Percentiles rank a stretch among this genome's conserved stretches.
Evolutionary conservation across 1,284 basidiomycete species (phyloP).

Genomic region (Puccinia horiana): DNA sequence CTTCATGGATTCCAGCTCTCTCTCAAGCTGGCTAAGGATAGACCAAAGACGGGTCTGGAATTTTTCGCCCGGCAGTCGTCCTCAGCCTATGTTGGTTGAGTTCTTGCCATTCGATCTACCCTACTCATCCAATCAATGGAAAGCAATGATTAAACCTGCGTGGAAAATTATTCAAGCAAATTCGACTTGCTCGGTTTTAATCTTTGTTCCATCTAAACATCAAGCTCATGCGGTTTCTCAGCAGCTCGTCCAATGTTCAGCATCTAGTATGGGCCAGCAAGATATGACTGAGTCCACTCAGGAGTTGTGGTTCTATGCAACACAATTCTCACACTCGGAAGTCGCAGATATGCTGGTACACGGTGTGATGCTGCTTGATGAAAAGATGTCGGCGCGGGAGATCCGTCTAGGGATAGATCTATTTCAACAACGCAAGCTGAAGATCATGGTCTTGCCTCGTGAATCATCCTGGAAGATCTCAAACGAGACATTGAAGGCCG

Average conservation of each 20-base stretch:
- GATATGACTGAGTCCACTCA: slow-evolving; percentile 32
- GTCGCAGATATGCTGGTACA: slow-evolving; percentile 77
- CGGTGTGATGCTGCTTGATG: slow-evolving; percentile 84
- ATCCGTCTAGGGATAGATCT: slow-evolving; percentile 77
- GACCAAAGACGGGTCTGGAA: slow-evolving; percentile 69
- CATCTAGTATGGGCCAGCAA: slow-evolving; percentile 63
- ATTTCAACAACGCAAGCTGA: slow-evolving; percentile 76
- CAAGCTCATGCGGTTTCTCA: slow-evolving; percentile 76
- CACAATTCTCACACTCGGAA: slow-evolving; percentile 67
- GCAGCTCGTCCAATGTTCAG: slow-evolving; percentile 87
- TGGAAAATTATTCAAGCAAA: slow-evolving; percentile 63
- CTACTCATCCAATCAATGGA: slow-evolving; percentile 82
- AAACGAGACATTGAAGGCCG: slow-evolving; percentile 74
- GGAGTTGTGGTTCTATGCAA: slow-evolving; percentile 65
- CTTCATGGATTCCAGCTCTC: slow-evolving; percentile 74
- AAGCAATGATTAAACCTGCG: slow-evolving; percentile 87
- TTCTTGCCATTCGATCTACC: slow-evolving; percentile 81
- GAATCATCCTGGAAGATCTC: slow-evolving; percentile 72
- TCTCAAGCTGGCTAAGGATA: slow-evolving; percentile 82
- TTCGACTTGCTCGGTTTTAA: slow-evolving; percentile 66
- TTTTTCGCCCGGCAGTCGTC: slow-evolving; percentile 80
- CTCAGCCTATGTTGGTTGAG: slow-evolving; percentile 72
- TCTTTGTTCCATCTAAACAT: slow-evolving; percentile 86
- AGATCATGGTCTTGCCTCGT: slow-evolving; percentile 78
- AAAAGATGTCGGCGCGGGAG: slow-evolving; percentile 71